Base-by-base conservation (phyloP, 2,329 filamentous ascomycete genomes). In the Teratosphaeria gauchensis region DNA sequence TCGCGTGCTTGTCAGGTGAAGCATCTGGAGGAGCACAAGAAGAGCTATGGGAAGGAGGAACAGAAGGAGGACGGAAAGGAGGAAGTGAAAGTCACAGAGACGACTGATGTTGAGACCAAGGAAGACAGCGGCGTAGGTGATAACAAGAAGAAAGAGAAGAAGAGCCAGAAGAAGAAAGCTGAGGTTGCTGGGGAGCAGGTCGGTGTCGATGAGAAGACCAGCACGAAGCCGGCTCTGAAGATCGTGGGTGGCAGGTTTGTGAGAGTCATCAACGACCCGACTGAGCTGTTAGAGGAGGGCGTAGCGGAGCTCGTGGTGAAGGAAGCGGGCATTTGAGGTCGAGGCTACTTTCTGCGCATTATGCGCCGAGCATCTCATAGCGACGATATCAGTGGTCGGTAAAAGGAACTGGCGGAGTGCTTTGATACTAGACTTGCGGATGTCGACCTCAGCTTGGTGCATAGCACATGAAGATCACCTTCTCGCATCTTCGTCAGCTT, bases 21-120 rank as follows among this genome's bases (percentile, higher is more conserved):
- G 30, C 53, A 69, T 56, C 69, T 63, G 62, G 61, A 60, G 53
- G n/a, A 60, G 32, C 68, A 70, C 60, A 67, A 69, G 59, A 16
- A 42, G 35, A 14, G 12, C 3, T 42, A 11, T 42, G 35, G 11
- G 35, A 42, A 42, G 11, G n/a, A 42, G 35, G 11, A 16, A 16
- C 2, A 35, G 33, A 35, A 35, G 35, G n/a, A 42, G 11, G 11
- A 11, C 14, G 33, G 14, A 6, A 35, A 7, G 6, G 33, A 11
- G 2, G 6, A 35, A 9, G 9, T 16, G 11, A 16, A 42, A 6
- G 24, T 28, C 24, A 28, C 24, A 2, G 35, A 16, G 35, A 42
- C 12, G 35, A 42, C 35, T 14, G 4, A 42, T 42, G 35, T 16
- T 35, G 9, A 35, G 6, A 35, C 14, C 12, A 42, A 42, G 35